These are phyloP conservation scores for Salix koriyanagi DNA, from an alignment of 345 rosid species.

Conservation along the genomic window DNA sequence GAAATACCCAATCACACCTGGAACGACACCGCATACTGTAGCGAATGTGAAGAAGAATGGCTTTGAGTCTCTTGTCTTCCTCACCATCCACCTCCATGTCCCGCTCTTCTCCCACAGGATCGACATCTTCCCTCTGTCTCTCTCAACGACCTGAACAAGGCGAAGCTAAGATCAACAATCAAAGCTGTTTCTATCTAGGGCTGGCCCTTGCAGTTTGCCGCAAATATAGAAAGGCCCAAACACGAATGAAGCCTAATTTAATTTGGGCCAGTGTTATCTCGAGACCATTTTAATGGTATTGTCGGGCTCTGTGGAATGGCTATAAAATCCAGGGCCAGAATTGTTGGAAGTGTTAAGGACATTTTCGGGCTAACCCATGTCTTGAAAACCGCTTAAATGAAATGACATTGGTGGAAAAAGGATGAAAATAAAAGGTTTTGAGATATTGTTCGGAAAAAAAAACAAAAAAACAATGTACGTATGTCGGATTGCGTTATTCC, in stretches of 20 bases:
- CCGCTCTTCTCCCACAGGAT: constrained; percentile 62
- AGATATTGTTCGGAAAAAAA: too few species aligned
- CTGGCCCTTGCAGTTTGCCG: background rate
- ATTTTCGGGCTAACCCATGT: too few species aligned
- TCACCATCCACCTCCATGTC: constrained; percentile 78
- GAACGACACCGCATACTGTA: constrained; percentile 82
- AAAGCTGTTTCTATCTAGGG: background rate
- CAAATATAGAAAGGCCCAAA: background rate
- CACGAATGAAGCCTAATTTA: background rate
- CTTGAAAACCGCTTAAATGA: too few species aligned
- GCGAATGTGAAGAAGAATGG: constrained; percentile 88
- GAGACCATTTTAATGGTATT: background rate
- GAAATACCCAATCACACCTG: constrained; percentile 76
- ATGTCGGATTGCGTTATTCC: too few species aligned
- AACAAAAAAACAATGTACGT: too few species aligned
- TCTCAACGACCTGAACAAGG: background rate
- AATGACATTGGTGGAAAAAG: too few species aligned
- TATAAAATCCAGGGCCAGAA: background rate
- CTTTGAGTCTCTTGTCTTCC: constrained; percentile 72
- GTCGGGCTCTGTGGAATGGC: background rate
- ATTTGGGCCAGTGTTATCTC: background rate
- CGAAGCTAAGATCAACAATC: background rate
- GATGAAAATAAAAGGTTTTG: too few species aligned
- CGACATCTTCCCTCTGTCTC: constrained; percentile 35
- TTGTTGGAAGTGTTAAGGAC: too few species aligned